A percentile compares a stretch with the other conserved stretches of the same genome.
Conservation (phyloP, 768 basidiomycete genomes). For the Steccherinum ochraceum region DNA sequence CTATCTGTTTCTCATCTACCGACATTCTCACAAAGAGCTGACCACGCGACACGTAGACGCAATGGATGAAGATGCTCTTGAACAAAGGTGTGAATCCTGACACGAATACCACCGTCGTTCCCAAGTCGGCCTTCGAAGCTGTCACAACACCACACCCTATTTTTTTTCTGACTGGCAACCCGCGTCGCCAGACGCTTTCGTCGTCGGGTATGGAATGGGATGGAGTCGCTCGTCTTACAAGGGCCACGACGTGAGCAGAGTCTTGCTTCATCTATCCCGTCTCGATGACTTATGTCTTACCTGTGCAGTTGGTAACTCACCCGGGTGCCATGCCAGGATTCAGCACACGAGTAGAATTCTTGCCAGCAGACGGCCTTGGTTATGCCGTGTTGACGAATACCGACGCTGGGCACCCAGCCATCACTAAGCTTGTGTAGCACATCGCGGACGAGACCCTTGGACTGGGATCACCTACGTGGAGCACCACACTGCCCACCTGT, state of each 20-base stretch:
- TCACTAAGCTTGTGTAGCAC: conserved; percentile 2
- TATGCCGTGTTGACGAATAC: conserved; percentile 7
- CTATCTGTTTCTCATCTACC: neutral
- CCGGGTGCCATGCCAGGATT: conserved; percentile 10
- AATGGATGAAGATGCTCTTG: neutral
- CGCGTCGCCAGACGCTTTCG: neutral
- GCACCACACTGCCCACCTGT: neutral
- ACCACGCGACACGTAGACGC: neutral
- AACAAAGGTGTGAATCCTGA: neutral
- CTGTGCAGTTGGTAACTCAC: conserved; percentile 3
- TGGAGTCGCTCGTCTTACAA: conserved; percentile 5
- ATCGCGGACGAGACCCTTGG: conserved; percentile 6
- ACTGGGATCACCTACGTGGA: neutral
- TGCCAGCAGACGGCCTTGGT: conserved; percentile 9
- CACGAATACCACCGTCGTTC: neutral
- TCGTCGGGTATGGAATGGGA: conserved; percentile 7
- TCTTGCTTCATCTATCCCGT: neutral
- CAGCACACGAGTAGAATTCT: conserved; percentile 4
- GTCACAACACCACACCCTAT: neutral
- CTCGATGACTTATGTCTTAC: neutral
- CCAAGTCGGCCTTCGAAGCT: neutral
- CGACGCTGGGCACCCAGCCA: conserved; percentile 1
- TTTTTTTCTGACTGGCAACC: neutral
- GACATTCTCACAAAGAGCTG: neutral
- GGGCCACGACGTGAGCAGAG: conserved; percentile 7